Evolutionary conservation across 768 basidiomycete species (phyloP).

Genomic region (Pulveroboletus sp.): DNA sequence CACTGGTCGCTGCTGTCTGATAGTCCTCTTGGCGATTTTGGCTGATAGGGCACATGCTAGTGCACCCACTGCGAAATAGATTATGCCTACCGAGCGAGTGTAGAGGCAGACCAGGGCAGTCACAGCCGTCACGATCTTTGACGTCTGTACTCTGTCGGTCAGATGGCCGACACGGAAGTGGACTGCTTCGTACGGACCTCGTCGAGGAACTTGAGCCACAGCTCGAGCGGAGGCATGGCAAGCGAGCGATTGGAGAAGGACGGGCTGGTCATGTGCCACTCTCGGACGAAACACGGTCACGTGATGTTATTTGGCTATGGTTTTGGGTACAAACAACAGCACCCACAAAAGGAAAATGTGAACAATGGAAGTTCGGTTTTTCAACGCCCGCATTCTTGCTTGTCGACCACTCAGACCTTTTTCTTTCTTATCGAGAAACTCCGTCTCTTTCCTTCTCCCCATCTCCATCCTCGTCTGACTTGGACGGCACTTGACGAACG

Average conservation of each 20-base stretch:
- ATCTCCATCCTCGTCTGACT: constrained; percentile 14
- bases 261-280: constrained; percentile 5
- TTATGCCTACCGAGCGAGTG: constrained; percentile 57
- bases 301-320: constrained; percentile 29
- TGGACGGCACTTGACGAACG: constrained; percentile 11
- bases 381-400: constrained; percentile 22
- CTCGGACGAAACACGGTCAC: constrained; percentile 27
- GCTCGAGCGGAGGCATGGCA: constrained; percentile 11
- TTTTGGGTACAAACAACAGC: constrained; percentile 26
- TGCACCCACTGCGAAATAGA: constrained; percentile 57
- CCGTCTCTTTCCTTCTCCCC: constrained; percentile 3
- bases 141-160: constrained; percentile 42
- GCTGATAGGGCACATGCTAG: constrained; percentile 52
- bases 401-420: background rate
- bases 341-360: constrained; percentile 20
- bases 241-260: too few relatives aligned
- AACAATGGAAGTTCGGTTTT: constrained; percentile 28
- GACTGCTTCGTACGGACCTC: constrained; percentile 18
- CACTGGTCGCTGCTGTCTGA: constrained; percentile 63
- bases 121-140: constrained; percentile 48
- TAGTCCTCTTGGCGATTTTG: constrained; percentile 53
- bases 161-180: constrained; percentile 1
- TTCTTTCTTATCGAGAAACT: constrained; percentile 6
- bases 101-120: constrained; percentile 49
- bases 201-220: constrained; percentile 31